Evolutionary conservation across 805 yeast species (phyloP), one percentile per base, ranked within the genome.

Genomic region (Metschnikowia matae): DNA sequence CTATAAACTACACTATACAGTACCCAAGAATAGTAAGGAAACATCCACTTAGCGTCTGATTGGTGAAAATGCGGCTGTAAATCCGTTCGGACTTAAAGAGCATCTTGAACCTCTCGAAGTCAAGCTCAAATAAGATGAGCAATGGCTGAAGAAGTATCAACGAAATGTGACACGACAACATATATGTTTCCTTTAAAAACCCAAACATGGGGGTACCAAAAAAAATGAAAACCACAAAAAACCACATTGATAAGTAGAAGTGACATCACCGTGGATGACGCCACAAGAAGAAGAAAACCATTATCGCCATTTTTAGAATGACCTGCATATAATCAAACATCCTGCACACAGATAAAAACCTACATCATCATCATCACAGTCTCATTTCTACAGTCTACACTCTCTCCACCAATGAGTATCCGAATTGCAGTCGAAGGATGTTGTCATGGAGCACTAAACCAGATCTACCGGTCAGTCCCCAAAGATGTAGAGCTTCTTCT

Each of bases 361-460:
- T 33, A 15, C 42, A 23, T 31, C 32, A 39, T 23, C 26, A 14
- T 18, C 42, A 3, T n/a, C 42, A 11, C 40, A 21, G 20, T 18
- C 20, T 20, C 33, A 11, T 23, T 20, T 8, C 17, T 6, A 11
- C 15, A 18, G 3, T 18, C 20, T 18, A 18, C 20, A 18, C 20
- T 18, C 20, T 15, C 31, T 15, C 20, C 8, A 20, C 8, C 5
- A 13, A 23, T 32, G 36, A 42, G 35, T 26, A 52, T 67, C 21
- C 62, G 59, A 32, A 67, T 90, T 14, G 96, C 95, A 4, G 75
- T 90, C 0, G 90, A 87, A 62, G 97, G 97, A 8, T 91, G 97
- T 62, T 82, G 95, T 56, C 97, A 91, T 66, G 96, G 97, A 2
- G 84, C 81, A 47, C 75, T 91, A 36, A 69, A 81, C 54, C 57